Percentiles rank a stretch among this genome's conserved stretches.
phyloP scores from a whole-genome alignment of 2,329 filamentous ascomycete genomes.

The Cryphonectria radicalis region DNA sequence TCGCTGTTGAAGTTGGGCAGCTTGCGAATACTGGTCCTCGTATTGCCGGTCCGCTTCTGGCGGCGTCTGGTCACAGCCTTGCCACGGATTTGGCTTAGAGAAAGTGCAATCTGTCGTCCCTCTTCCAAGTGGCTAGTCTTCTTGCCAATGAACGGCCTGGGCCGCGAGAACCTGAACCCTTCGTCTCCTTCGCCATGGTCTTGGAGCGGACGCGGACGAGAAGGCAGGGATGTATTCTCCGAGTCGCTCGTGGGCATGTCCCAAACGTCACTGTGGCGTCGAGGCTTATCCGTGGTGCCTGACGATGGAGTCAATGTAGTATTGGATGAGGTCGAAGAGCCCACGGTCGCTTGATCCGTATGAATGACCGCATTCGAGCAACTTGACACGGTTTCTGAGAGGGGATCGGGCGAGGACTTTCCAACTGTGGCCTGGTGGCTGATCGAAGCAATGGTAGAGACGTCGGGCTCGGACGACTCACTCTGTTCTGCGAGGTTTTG shows the following conservation, averaged over 20 bases:
- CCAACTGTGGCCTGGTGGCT: conserved; percentile 26
- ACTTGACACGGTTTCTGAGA: not conserved
- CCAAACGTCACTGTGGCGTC: not conserved
- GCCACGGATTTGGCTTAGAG: conserved; percentile 21
- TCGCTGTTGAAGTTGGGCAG: conserved; percentile 38
- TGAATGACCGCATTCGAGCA: not conserved
- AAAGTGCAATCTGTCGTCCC: conserved; percentile 22
- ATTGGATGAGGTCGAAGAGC: not conserved
- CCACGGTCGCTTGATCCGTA: conserved; percentile 22
- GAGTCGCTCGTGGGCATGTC: not conserved
- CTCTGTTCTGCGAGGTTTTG: conserved; percentile 9
- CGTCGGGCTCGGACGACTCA: not conserved
- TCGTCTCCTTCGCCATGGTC: conserved; percentile 3
- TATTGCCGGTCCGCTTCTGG: conserved; percentile 28
- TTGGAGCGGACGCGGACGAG: not conserved
- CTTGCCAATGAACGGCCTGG: conserved; percentile 38
- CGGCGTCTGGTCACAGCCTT: conserved; percentile 12
- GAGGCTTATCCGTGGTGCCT: not conserved
- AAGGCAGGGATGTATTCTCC: not conserved
- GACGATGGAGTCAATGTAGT: not conserved
- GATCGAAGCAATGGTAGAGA: conserved; percentile 13
- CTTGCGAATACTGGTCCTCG: conserved; percentile 37
- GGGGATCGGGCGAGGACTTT: not conserved
- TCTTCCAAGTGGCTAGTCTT: conserved; percentile 20
- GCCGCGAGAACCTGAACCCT: conserved; percentile 35